phyloP scores from a whole-genome alignment of 2,329 filamentous ascomycete species.

The Colletotrichum sp. region DNA sequence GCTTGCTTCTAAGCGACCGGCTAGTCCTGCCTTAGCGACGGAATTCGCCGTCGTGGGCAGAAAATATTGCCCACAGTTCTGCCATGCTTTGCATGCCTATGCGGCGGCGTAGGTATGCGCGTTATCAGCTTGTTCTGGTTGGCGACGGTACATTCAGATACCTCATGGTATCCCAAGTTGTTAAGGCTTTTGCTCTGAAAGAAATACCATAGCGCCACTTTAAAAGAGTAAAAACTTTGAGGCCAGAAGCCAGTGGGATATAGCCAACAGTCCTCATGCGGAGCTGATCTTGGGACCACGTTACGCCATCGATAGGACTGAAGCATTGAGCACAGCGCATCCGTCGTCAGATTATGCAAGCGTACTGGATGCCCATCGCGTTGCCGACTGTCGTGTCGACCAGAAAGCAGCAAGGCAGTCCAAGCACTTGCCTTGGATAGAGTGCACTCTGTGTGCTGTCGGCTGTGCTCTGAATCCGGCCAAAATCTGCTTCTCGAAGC shows the following conservation, averaged over 20 bases:
- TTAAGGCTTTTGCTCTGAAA: not conserved
- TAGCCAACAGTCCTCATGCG: not conserved
- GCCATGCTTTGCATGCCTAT: not conserved
- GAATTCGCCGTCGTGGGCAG: not conserved
- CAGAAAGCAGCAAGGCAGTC: not conserved
- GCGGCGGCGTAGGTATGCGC: not conserved
- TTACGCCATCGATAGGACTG: not conserved
- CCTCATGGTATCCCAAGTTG: not conserved
- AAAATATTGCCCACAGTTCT: not conserved
- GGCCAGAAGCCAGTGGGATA: not conserved
- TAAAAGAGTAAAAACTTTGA: not conserved
- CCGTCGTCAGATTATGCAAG: not conserved
- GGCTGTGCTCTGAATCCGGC: constrained; percentile 7
- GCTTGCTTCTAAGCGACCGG: not conserved
- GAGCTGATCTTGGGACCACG: not conserved
- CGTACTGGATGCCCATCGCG: not conserved
- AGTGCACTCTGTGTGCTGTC: not conserved
- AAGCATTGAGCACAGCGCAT: not conserved
- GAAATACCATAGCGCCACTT: not conserved
- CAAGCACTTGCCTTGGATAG: not conserved
- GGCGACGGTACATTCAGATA: not conserved
- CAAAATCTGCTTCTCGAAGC: constrained; percentile 9
- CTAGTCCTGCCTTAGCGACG: not conserved
- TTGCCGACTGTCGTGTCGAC: not conserved
- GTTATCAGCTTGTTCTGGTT: not conserved